A percentile compares a stretch with the other conserved stretches of the same genome.
Conservation (phyloP, 2,329 filamentous ascomycete species). For the Simplicillium sp. region DNA sequence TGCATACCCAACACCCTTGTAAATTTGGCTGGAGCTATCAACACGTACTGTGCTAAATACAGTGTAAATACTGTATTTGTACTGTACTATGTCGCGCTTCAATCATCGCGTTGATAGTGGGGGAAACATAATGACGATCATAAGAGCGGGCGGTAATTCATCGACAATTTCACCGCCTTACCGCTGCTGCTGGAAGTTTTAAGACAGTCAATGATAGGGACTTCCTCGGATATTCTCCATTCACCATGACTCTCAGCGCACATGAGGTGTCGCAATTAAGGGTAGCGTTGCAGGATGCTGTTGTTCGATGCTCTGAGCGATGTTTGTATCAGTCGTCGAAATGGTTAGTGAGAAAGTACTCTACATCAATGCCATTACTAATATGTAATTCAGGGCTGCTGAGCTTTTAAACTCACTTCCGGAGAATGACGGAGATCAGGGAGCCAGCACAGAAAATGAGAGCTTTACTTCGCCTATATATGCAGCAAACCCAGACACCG, state of each 20-base stretch:
- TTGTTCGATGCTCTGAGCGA: constrained; percentile 84
- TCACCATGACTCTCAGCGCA: constrained; percentile 42
- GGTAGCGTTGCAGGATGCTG: constrained; percentile 70
- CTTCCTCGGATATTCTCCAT: no score
- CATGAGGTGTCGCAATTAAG: constrained; percentile 56
- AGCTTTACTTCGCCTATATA: constrained; percentile 37
- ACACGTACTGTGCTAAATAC: neutral
- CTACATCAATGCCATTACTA: neutral
- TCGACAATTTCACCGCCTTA: no score
- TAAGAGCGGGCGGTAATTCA: no score
- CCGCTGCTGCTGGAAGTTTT: no score
- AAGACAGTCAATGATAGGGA: no score
- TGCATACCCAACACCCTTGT: no score
- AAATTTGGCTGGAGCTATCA: no score
- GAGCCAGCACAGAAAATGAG: constrained; percentile 17
- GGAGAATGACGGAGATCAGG: constrained; percentile 48
- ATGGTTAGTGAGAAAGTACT: constrained; percentile 50
- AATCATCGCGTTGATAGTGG: neutral
- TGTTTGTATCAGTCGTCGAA: constrained; percentile 95
- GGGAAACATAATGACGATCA: no score
- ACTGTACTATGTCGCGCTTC: constrained; percentile 3
- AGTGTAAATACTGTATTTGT: neutral
- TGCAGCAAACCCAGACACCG: constrained; percentile 53
- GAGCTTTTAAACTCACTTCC: constrained; percentile 83
- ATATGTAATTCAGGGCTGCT: constrained; percentile 59